Base-by-base conservation (phyloP, 2,329 filamentous ascomycete species). In the Ophiosphaerella herpotricha region DNA sequence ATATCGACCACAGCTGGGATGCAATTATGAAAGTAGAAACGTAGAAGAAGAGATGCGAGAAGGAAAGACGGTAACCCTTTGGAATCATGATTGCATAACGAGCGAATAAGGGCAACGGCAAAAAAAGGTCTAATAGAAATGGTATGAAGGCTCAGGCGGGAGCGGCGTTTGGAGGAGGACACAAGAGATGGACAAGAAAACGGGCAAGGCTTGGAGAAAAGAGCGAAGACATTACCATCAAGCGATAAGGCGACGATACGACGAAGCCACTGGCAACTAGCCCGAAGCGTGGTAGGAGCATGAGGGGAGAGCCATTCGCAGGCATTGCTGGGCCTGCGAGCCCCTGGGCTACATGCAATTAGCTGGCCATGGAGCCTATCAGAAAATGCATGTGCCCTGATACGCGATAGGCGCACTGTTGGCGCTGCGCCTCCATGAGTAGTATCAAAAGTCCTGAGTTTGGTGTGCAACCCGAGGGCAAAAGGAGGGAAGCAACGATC, bases 11-110 rank as follows among this genome's bases (percentile, higher is more conserved):
- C 35, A 70, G 33, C 39, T 69, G 67, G 24, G 57, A 58, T 12
- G 57, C 54, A 42, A 70, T 66, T 26, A 70, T 56, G 39, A 68
- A 69, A 16, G 59, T 60, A 46, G 58, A 63, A 42, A 70, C 57
- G 46, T 66, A 69, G 33, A 69, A 66, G 38, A 64, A 40, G 37
- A 70, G 50, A 39, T 67, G 63, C 2, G 56, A 55, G 18, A 66
- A 52, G 33, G 66, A 67, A 39, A 66, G 46, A 34, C 63, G 61
- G 48, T 60, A 60, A 13, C 61, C 62, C 44, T 68, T 68, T 43
- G 50, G 55, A 14, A 70, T 68, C 64, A 68, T 68, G 39, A 64
- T 67, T 52, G 58, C 65, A 70, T 68, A 55, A 63, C 59, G 59
- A 48, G 52, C 36, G 37, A 23, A 21, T 18, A 55, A 36, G 49